Conservation (phyloP, 2,329 filamentous ascomycete species). For the Chaetomiaceae sp. region DNA sequence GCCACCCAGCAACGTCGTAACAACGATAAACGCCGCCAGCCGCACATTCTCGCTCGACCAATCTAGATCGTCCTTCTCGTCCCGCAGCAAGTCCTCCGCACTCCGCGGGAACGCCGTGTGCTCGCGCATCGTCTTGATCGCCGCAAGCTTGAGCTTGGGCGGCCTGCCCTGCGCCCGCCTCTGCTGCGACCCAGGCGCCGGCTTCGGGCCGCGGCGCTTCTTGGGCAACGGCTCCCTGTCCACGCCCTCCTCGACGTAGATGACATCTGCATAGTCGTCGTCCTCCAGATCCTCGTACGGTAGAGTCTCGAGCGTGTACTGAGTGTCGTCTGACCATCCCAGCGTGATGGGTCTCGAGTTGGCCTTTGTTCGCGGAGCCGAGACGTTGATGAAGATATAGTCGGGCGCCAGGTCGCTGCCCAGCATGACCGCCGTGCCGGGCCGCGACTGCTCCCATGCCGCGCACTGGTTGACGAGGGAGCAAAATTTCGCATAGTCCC, state of each 20-base stretch:
- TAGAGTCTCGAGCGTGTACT: conserved; percentile 39
- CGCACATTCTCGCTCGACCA: conserved; percentile 43
- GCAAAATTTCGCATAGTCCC: conserved; percentile 30
- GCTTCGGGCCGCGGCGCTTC: conserved; percentile 14
- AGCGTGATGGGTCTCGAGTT: conserved; percentile 28
- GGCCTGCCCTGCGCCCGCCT: conserved; percentile 20
- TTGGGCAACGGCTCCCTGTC: conserved; percentile 5
- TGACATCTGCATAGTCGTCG: conserved; percentile 27
- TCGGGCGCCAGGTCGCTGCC: conserved; percentile 34
- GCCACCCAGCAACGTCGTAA: conserved; percentile 57
- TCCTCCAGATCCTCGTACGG: conserved; percentile 39
- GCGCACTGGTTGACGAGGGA: conserved; percentile 38
- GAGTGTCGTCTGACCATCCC: conserved; percentile 37
- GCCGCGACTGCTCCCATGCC: conserved; percentile 42
- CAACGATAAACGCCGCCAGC: conserved; percentile 54
- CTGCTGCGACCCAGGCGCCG: not conserved
- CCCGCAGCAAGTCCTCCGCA: conserved; percentile 34
- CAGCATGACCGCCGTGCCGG: conserved; percentile 33
- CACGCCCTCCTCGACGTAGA: conserved; percentile 3
- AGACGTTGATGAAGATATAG: conserved; percentile 39
- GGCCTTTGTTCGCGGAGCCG: conserved; percentile 22
- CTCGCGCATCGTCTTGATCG: conserved; percentile 30
- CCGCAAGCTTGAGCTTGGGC: conserved; percentile 29
- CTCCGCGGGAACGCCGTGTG: conserved; percentile 33
- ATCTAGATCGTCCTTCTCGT: conserved; percentile 34